Conservation (phyloP, 192 early-diverging fungal species). For the Rhizophagus clarus region DNA sequence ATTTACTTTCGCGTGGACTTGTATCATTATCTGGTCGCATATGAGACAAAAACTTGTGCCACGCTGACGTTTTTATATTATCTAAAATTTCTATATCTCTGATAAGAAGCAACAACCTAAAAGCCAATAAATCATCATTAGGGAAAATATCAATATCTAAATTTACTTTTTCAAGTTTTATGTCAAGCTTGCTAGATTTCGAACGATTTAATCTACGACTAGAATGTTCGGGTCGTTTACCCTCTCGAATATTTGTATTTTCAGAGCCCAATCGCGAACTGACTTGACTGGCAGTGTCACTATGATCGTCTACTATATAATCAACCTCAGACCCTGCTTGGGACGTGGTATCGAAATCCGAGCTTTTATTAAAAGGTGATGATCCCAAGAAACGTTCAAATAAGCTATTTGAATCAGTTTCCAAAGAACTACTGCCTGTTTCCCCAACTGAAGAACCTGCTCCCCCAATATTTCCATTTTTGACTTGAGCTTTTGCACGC, state of each 20-base stretch:
- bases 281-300: constrained; percentile 42
- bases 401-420: constrained; percentile 9
- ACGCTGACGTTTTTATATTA: constrained; percentile 70
- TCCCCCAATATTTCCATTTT: not conserved
- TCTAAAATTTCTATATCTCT: constrained; percentile 78
- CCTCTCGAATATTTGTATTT: constrained; percentile 26
- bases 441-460: constrained; percentile 11
- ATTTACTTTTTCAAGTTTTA: constrained; percentile 53
- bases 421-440: not conserved
- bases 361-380: not conserved
- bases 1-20: constrained; percentile 59
- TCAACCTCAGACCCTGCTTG: constrained; percentile 31
- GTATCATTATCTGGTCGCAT: constrained; percentile 57
- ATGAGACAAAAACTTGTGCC: constrained; percentile 78
- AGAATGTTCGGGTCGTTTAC: constrained; percentile 14
- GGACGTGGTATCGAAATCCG: constrained; percentile 6
- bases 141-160: constrained; percentile 60
- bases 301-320: constrained; percentile 35
- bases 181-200: constrained; percentile 54
- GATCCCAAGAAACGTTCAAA: constrained; percentile 9
- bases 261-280: constrained; percentile 37
- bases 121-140: constrained; percentile 44
- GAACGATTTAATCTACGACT: constrained; percentile 41
- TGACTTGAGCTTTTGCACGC: constrained; percentile 23
- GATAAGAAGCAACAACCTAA: constrained; percentile 52